Evolutionary conservation across 371 early-diverging fungal species (phyloP).

Genomic region (Actinomortierella ambigua): DNA sequence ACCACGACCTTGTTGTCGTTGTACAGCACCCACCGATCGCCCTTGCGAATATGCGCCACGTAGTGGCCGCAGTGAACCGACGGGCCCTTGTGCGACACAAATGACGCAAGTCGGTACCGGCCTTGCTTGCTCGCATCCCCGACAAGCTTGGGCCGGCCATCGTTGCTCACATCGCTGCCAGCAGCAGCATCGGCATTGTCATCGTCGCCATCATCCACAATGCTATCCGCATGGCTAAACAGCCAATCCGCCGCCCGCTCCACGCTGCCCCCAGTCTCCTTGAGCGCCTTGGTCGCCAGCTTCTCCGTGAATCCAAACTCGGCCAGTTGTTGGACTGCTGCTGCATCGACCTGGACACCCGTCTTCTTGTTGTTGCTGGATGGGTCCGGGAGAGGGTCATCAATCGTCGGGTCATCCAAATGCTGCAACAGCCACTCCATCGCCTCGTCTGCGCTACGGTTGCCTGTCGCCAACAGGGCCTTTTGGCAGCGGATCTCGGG

Average conservation of each 20-base stretch:
- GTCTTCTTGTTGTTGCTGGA: conserved; percentile 7
- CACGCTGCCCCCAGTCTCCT: conserved; percentile 80
- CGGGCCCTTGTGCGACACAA: conserved; percentile 97
- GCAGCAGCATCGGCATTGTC: conserved; percentile 9
- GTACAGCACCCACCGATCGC: conserved; percentile 83
- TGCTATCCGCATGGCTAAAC: conserved; percentile 86
- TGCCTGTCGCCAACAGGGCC: conserved; percentile 82
- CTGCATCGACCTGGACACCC: conserved; percentile 46
- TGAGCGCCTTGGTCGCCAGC: conserved; percentile 84
- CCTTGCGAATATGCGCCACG: conserved; percentile 82
- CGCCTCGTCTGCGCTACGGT: conserved; percentile 84
- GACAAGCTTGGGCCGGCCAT: conserved; percentile 7
- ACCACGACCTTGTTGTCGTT: conserved; percentile 95
- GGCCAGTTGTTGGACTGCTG: conserved; percentile 63
- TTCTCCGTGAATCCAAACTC: conserved; percentile 91
- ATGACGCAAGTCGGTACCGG: conserved; percentile 75
- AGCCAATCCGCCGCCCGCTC: conserved; percentile 96
- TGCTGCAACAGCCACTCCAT: conserved; percentile 96
- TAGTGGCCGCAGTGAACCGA: conserved; percentile 97
- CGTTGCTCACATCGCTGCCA: conserved; percentile 3
- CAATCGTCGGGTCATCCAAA: conserved; percentile 89
- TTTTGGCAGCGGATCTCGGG: conserved; percentile 81
- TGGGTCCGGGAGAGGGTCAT: conserved; percentile 24
- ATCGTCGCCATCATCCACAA: conserved; percentile 45
- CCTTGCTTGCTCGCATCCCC: conserved; percentile 58